These are phyloP conservation scores for Coemansia sp. DNA, from an alignment of 192 early-diverging fungal species.

Conservation along the genomic window DNA sequence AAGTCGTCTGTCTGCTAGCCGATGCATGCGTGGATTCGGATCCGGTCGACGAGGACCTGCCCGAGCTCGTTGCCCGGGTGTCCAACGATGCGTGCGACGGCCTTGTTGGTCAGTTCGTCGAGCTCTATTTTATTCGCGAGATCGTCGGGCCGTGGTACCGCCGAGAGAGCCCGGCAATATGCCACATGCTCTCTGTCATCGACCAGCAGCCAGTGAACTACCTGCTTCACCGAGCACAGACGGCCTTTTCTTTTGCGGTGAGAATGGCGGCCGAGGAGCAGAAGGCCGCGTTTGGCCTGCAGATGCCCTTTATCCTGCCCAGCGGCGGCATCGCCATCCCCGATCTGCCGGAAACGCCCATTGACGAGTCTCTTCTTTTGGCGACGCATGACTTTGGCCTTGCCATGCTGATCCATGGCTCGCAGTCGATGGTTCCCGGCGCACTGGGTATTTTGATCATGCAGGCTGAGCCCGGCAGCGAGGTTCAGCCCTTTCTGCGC, in stretches of 20 bases:
- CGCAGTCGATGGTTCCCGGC: conserved; percentile 23
- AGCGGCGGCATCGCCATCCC: conserved; percentile 27
- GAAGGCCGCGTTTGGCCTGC: conserved; percentile 24
- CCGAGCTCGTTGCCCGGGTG: conserved; percentile 46
- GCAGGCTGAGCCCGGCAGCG: conserved; percentile 13
- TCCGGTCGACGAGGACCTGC: conserved; percentile 32
- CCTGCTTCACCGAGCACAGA: conserved; percentile 26
- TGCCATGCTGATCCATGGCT: conserved; percentile 17
- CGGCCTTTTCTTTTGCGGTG: conserved; percentile 10
- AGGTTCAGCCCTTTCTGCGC: conserved; percentile 10
- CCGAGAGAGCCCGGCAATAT: not conserved
- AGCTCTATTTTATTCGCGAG: conserved; percentile 23
- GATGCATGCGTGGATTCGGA: not conserved
- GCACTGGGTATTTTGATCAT: conserved; percentile 23
- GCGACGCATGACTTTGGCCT: conserved; percentile 45
- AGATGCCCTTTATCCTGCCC: conserved; percentile 19
- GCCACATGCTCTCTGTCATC: conserved; percentile 14
- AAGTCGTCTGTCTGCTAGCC: conserved; percentile 12
- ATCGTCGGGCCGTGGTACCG: conserved; percentile 35
- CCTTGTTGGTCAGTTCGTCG: conserved; percentile 26
- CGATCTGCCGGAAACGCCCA: conserved; percentile 13
- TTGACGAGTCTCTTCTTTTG: conserved; percentile 22
- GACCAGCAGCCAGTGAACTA: conserved; percentile 15
- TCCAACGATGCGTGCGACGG: conserved; percentile 20
- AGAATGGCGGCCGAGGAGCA: conserved; percentile 42